Evolutionary conservation across 805 yeast genomes (phyloP).

Genomic region (Yamadazyma nakazawae): DNA sequence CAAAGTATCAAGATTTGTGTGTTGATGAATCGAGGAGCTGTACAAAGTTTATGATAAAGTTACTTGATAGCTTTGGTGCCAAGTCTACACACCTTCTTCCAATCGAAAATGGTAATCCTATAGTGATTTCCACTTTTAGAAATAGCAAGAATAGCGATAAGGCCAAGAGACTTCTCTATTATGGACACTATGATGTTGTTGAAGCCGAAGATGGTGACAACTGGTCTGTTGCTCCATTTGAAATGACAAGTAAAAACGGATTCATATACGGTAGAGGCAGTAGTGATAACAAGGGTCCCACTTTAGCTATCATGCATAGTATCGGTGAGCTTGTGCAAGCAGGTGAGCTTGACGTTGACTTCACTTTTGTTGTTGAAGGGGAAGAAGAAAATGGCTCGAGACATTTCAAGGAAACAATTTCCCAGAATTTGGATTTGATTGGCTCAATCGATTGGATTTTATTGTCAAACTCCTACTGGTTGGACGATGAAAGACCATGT

Average conservation of each 20-base stretch:
- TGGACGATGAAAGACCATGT: conserved; percentile 85
- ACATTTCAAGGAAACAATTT: conserved; percentile 74
- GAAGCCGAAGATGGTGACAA: conserved; percentile 59
- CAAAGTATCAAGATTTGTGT: conserved; percentile 63
- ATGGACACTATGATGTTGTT: conserved; percentile 95
- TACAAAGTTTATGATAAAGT: conserved; percentile 65
- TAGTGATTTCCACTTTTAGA: conserved; percentile 70
- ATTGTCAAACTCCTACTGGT: conserved; percentile 90
- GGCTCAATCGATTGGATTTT: conserved; percentile 80
- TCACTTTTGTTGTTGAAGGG: conserved; percentile 85
- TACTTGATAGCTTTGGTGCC: conserved; percentile 70
- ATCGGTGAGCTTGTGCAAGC: conserved; percentile 66
- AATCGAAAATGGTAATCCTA: conserved; percentile 77
- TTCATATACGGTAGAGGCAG: conserved; percentile 89
- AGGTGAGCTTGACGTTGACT: conserved; percentile 59
- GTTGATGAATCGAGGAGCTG: conserved; percentile 83
- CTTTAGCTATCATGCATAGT: conserved; percentile 80
- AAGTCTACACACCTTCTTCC: conserved; percentile 64
- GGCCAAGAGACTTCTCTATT: conserved; percentile 62
- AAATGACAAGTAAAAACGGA: conserved; percentile 74
- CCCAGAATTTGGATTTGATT: conserved; percentile 47
- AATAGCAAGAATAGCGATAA: conserved; percentile 29
- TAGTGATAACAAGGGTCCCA: conserved; percentile 93
- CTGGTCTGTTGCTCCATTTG: conserved; percentile 82
- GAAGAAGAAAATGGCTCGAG: conserved; percentile 93